Evolutionary conservation across 2,329 filamentous ascomycete species (phyloP).

Genomic region (Emergomyces orientalis): DNA sequence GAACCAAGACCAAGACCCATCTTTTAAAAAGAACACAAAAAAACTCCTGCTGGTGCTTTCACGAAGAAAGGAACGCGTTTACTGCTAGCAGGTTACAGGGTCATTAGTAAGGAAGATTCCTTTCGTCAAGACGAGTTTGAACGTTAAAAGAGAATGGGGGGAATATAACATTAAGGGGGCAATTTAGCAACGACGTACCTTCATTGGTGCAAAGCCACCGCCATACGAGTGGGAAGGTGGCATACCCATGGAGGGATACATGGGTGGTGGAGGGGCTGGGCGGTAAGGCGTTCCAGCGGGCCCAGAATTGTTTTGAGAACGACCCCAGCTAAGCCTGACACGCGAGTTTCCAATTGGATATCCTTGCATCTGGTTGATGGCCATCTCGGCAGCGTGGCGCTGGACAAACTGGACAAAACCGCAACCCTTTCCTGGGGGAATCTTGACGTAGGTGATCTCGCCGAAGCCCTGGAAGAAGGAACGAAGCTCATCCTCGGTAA

Average conservation of each 20-base stretch:
- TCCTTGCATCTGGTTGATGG: constrained; percentile 99
- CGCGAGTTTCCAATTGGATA: constrained; percentile 98
- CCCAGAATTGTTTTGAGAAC: constrained; percentile 97
- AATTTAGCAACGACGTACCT: constrained; percentile 39
- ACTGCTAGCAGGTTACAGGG: constrained; percentile 19
- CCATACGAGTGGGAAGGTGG: constrained; percentile 52
- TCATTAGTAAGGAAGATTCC: constrained; percentile 13
- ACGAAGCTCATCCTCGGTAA: constrained; percentile 98
- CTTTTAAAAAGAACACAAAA: constrained; percentile 31
- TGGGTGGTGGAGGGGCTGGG: constrained; percentile 73
- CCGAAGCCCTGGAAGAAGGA: constrained; percentile 99
- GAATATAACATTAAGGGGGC: not conserved
- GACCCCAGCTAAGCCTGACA: constrained; percentile 93
- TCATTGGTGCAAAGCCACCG: constrained; percentile 58
- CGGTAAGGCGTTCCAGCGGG: constrained; percentile 92
- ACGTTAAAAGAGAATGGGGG: not conserved
- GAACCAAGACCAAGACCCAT: constrained; percentile 32
- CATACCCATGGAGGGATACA: constrained; percentile 63
- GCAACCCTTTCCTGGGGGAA: constrained; percentile 96
- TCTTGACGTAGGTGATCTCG: constrained; percentile 99
- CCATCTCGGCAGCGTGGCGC: constrained; percentile 97
- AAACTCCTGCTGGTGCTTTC: constrained; percentile 38
- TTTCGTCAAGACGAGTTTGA: not conserved
- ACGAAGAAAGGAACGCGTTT: constrained; percentile 31
- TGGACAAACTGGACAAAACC: constrained; percentile 99